Conservation (phyloP, 345 rosid genomes). For the Eucalyptus cloeziana region DNA sequence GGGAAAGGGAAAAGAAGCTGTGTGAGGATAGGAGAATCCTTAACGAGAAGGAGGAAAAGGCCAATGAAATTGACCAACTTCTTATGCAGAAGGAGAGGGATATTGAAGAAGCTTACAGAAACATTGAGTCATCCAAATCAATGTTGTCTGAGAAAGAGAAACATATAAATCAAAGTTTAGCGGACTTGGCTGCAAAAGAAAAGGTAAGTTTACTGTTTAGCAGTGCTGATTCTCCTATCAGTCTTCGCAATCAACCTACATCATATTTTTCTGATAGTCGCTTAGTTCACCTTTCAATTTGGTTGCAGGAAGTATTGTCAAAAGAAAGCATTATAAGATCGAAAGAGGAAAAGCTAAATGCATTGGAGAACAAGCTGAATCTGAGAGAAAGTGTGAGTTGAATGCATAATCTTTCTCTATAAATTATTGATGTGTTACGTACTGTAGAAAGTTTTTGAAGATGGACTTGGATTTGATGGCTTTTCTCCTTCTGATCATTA, state of each 20-base stretch:
- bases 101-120: slow-evolving; percentile 44
- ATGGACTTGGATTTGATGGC: neutral
- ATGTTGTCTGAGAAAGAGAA: slow-evolving; percentile 50
- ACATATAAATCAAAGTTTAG: slow-evolving; percentile 23
- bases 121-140: slow-evolving; percentile 26
- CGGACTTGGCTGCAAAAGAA: slow-evolving; percentile 49
- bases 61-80: slow-evolving; percentile 30
- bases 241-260: neutral
- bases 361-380: slow-evolving; percentile 56
- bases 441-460: neutral
- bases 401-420: neutral
- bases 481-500: neutral
- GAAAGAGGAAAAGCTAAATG: slow-evolving; percentile 47
- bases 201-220: slow-evolving; percentile 19
- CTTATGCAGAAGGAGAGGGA: slow-evolving; percentile 37
- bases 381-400: slow-evolving; percentile 64
- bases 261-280: neutral
- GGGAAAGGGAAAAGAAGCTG: slow-evolving; percentile 31
- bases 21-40: slow-evolving; percentile 38
- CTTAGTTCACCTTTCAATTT: neutral
- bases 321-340: slow-evolving; percentile 19
- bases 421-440: neutral
- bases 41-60: slow-evolving; percentile 42
- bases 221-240: neutral
- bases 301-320: slow-evolving; percentile 35